phyloP scores from a whole-genome alignment of 208 protist species.

The Plasmodiophora brassicae region DNA sequence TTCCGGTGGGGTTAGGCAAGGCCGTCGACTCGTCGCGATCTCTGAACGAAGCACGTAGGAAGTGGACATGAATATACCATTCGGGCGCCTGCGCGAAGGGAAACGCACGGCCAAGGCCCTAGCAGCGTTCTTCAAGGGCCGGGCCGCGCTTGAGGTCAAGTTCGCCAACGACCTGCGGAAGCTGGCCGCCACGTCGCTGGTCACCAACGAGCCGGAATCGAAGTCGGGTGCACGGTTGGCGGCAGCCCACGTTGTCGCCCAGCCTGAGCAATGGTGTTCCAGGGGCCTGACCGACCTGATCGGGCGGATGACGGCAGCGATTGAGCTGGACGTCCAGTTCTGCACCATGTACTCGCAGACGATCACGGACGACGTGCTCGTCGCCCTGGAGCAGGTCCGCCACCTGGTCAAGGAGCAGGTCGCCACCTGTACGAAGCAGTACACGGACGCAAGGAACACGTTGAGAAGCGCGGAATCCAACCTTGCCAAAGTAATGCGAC shows the following conservation, averaged over 20 bases:
- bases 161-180: neutral
- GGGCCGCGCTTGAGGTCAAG: neutral
- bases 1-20: neutral
- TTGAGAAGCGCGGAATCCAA: neutral
- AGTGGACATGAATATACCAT: neutral
- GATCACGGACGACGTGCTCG: neutral
- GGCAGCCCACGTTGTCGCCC: neutral
- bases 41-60: neutral
- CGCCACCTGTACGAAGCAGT: neutral
- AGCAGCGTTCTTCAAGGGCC: neutral
- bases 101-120: neutral
- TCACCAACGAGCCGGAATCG: neutral
- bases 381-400: neutral
- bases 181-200: neutral
- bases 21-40: neutral
- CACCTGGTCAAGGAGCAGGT: neutral
- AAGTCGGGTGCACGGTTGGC: neutral
- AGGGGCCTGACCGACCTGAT: neutral
- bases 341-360: neutral
- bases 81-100: neutral
- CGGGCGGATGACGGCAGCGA: neutral
- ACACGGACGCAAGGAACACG: neutral
- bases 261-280: neutral
- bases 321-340: neutral
- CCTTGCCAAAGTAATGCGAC: neutral